Base-by-base conservation (phyloP, 768 basidiomycete species). In the Asterophora parasitica region DNA sequence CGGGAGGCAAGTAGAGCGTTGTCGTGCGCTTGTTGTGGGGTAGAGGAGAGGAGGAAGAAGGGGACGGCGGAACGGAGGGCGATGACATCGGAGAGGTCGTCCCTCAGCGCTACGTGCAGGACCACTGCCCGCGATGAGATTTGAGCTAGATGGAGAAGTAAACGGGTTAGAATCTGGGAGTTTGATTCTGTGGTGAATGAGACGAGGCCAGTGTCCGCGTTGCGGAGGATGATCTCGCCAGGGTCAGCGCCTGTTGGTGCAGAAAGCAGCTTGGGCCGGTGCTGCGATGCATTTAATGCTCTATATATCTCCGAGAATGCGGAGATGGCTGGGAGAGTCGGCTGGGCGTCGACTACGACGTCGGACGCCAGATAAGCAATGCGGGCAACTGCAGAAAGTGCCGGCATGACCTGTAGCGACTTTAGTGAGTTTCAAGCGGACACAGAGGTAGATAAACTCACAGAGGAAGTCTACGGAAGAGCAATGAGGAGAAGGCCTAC, bases 1-100 rank as follows among this genome's bases (percentile, higher is more conserved):
- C 84, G 79, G 42, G 89, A 83, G 11, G 92, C 91, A 13, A 98
- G 77, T 30, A 97, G 69, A 17, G 92, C 88, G 64, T 97, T 85
- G 61, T 94, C 90, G 57, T 95, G 88, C 3, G 92, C 90, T 60
- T 92, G 78, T 61, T 92, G 87, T 3, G 81, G 63, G 1, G 78
- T 81, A 30, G 79, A 75, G 5, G 92, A 94, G 58, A 94, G 74
- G 42, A 98, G 57, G 61, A 92, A 84, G 67, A 83, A 89, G 23
- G 88, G 88, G 4, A 90, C 79, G 15, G 82, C 76, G n/a, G 85
- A 79, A 33, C 85, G 83, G 48, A 95, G 82, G 10, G 85, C 70
- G 34, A 94, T 75, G 33, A 82, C 81, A 53, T 87, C 82, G 28
- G 88, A 80, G 36, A 92, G 76, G 61, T 89, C 83, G 49, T 78